Evolutionary conservation across 169 alveolate genomes (phyloP), one percentile per base, ranked within the genome.

Genomic region (Cryptosporidium xiaoi): DNA sequence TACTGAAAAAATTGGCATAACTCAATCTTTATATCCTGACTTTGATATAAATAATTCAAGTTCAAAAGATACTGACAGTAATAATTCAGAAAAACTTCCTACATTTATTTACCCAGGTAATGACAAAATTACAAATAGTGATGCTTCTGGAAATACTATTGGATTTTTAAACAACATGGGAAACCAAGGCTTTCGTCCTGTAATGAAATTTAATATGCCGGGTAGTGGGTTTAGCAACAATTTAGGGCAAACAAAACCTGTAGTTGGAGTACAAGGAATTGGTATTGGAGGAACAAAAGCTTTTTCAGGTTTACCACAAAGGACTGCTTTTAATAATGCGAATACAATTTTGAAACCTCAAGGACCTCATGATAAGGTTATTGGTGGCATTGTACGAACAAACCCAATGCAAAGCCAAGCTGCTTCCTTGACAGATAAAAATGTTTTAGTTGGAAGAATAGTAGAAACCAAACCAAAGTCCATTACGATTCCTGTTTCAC

Each of bases 71-170:
- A 24, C 16, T 29, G 40, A 66, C n/a, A 46, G 20, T 20, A 29
- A 27, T 8, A 36, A 18, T 20, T 34, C 55, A 51, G 13, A 56
- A 53, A 36, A 69, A 2, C 56, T 34, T 12, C 83, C 83, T 33
- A 51, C 83, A 12, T 69, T 69, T 56, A 31, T 51, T 56, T 69
- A 53, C 31, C 83, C 83, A 51, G 83, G 83, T 10, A 24, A 48
- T 31, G 44, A 33, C 7, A 51, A 51, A 31, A 69, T 69, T 20
- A 34, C 83, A 33, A 16, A 33, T 51, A 36, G 36, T 31, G 83
- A 69, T 53, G 34, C 51, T 12, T 34, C n/a, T 4, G 40, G 40
- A 13, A 10, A 33, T 18, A 29, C 67, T 18, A 13, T 18, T 31
- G 68, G 40, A 15, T 27, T 33, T 62, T 16, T 33, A 62, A 62